Conservation (phyloP, 441 rosid species). For the Cnidoscolus chayamansa region DNA sequence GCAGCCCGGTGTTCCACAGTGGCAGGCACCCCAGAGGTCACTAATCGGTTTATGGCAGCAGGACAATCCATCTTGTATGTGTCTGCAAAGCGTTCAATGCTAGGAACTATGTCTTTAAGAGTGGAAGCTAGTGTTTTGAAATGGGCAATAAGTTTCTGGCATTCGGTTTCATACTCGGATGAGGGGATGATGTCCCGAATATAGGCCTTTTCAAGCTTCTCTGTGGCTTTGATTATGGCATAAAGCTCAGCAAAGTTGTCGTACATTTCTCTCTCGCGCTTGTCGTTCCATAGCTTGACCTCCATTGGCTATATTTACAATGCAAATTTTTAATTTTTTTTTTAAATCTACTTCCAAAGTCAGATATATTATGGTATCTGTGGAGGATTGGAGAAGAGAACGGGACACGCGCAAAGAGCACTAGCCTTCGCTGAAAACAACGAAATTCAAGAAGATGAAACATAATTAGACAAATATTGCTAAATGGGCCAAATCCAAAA, state of each 20-base stretch:
- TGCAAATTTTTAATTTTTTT: background rate
- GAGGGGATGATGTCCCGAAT: conserved; percentile 72
- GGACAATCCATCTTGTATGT: conserved; percentile 95
- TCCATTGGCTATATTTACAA: conserved; percentile 49
- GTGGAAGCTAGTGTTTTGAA: conserved; percentile 80
- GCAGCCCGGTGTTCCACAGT: conserved; percentile 88
- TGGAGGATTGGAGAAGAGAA: conserved; percentile 95
- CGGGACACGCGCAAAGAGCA: conserved; percentile 97
- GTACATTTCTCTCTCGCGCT: conserved; percentile 96
- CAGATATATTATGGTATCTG: conserved; percentile 19
- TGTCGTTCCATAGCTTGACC: conserved; percentile 92
- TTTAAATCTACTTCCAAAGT: background rate
- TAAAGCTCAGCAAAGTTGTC: conserved; percentile 93
- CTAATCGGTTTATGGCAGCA: conserved; percentile 76
- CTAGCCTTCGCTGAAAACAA: conserved; percentile 38
- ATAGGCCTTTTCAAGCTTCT: conserved; percentile 90
- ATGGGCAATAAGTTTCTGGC: conserved; percentile 89
- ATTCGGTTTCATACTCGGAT: conserved; percentile 71
- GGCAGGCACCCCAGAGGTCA: conserved; percentile 92
- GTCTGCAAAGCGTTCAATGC: conserved; percentile 82
- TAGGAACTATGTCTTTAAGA: conserved; percentile 78
- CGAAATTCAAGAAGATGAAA: conserved; percentile 5
- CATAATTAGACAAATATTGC: conserved; percentile 2
- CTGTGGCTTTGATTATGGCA: conserved; percentile 92
- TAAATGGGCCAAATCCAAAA: background rate